Base-by-base conservation (phyloP, 768 basidiomycete genomes). In the Kwoniella bestiolae region DNA sequence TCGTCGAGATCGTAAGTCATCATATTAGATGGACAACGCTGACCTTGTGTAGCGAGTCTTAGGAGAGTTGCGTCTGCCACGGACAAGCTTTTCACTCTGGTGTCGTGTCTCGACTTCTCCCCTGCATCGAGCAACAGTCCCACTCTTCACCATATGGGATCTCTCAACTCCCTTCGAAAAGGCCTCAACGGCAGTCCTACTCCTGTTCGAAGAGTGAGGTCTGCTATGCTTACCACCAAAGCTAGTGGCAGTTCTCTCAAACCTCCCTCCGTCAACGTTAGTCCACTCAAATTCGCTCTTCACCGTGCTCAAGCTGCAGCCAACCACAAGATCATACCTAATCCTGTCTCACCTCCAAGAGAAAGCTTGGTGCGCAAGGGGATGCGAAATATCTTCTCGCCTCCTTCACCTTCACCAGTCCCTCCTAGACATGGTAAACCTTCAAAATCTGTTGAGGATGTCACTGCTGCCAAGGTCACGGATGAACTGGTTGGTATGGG, bases 221-320 rank as follows among this genome's bases (percentile, higher is more conserved):
- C 72, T 12, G 72, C 71, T 7, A 64, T 76, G 66, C 56, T 77
- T 14, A 55, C 61, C 47, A 61, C 56, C n/a, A 71, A 70, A 50
- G 49, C 62, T 32, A 70, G 58, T 28, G 51, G 44, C n/a, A 67
- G 65, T 32, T 72, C 76, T 2, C 46, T 73, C 38, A 72, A 66
- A 32, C 38, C 34, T 21, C 31, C 31, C 16, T 60, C 44, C 5
- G 29, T 45, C 56, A 70, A 65, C 23, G 63, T 70, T 56, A 74
- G 73, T 58, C 79, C 78, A 0, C 68, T 80, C 53, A 73, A 75
- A 38, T 41, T 79, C 21, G 78, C 76, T 26, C 72, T 79, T 1
- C 71, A 76, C 23, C 68, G 72, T 23, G 65, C 70, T 8, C 74
- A 75, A 31, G 58, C 65, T 53, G 38, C 62, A 28, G 34, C 41